Conservation (phyloP, 192 early-diverging fungal species). For the Coemansia sp. region DNA sequence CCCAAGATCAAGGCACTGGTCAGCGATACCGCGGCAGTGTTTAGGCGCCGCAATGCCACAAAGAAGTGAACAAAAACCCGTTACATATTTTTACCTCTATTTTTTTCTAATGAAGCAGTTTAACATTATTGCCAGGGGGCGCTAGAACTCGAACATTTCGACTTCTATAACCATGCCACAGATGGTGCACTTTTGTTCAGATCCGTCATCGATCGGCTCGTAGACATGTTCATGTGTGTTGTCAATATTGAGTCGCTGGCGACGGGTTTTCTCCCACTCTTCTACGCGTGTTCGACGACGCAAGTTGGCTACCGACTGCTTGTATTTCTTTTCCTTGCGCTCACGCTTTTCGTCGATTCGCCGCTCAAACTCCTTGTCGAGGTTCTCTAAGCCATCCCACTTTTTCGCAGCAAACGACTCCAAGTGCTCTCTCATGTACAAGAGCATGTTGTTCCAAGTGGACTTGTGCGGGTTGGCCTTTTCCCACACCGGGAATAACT, state of each 20-base stretch:
- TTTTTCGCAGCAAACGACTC: conserved; percentile 94
- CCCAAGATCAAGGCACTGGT: conserved; percentile 29
- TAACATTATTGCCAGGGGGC: not conserved
- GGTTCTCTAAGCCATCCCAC: conserved; percentile 82
- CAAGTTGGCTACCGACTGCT: conserved; percentile 74
- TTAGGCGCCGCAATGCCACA: conserved; percentile 41
- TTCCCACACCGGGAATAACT: conserved; percentile 78
- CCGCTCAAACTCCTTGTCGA: conserved; percentile 88
- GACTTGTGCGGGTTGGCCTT: conserved; percentile 94
- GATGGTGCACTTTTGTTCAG: conserved; percentile 61
- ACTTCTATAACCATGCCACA: conserved; percentile 73
- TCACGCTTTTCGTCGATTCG: conserved; percentile 75
- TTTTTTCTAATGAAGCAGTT: not conserved
- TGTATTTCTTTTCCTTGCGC: conserved; percentile 84
- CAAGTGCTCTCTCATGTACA: conserved; percentile 84
- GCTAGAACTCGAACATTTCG: conserved; percentile 61
- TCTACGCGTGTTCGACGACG: conserved; percentile 79
- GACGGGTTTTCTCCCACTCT: conserved; percentile 59
- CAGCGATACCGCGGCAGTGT: conserved; percentile 34
- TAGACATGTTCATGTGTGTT: conserved; percentile 74
- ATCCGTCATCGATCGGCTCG: conserved; percentile 58
- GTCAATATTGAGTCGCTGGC: conserved; percentile 58
- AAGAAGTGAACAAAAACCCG: conserved; percentile 5
- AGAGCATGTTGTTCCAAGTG: conserved; percentile 96
- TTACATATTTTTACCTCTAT: not conserved